These are phyloP conservation scores for Salix exigua DNA, from an alignment of 345 rosid genomes.

Conservation along the genomic window DNA sequence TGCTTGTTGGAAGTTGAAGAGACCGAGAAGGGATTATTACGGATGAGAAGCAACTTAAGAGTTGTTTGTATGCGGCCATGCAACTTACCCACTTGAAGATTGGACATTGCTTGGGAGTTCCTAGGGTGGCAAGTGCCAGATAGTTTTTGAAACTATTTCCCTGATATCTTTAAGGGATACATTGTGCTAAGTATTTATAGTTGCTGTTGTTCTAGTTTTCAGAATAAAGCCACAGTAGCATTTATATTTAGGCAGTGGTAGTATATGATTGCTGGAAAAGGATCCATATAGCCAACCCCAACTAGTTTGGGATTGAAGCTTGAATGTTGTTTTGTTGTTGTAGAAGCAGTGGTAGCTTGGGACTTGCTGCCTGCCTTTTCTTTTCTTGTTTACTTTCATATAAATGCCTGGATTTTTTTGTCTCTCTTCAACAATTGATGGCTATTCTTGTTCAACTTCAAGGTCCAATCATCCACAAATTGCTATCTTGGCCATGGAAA, in stretches of 20 bases:
- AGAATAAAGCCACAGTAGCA: background rate
- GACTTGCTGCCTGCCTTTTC: background rate
- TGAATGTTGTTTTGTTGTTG: background rate
- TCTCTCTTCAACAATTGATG: slow-evolving; percentile 7
- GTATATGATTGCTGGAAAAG: background rate
- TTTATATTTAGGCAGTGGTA: background rate
- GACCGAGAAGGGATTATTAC: background rate
- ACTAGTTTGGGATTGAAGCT: background rate
- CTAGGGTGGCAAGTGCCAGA: background rate
- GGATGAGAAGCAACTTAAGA: slow-evolving; percentile 1
- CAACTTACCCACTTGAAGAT: background rate
- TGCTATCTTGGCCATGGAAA: slow-evolving; percentile 59
- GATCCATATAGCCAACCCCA: background rate
- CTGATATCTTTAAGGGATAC: background rate
- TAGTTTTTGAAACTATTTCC: background rate
- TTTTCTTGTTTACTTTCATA: background rate
- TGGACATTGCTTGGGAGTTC: background rate
- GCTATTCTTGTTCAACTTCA: slow-evolving; percentile 20
- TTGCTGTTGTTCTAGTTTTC: background rate
- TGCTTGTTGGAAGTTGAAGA: background rate
- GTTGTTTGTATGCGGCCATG: background rate
- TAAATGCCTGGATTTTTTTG: slow-evolving; percentile 1
- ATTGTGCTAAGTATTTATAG: background rate
- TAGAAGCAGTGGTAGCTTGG: background rate
- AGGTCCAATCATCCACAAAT: slow-evolving; percentile 52